Percentiles rank a stretch among this genome's conserved stretches.
Conservation (phyloP, 1,139 yeast genomes). For the Yamadazyma buinensis region DNA sequence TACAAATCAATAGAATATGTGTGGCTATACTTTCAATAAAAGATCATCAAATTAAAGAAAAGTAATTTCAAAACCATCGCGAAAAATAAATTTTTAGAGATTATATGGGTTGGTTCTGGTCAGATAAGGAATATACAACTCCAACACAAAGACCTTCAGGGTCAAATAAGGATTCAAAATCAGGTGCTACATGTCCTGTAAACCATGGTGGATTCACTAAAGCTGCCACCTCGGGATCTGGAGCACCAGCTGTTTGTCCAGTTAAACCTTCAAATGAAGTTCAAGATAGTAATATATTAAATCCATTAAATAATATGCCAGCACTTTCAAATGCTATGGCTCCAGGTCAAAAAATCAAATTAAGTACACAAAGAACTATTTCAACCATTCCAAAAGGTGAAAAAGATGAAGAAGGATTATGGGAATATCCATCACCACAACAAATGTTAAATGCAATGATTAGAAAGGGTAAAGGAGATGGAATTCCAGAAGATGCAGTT, state of each 20-base stretch:
- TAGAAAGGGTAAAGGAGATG: slow-evolving; percentile 84
- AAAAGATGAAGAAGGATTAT: slow-evolving; percentile 59
- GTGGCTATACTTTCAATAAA: too few species aligned
- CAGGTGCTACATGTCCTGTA: slow-evolving; percentile 1
- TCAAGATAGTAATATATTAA: slow-evolving; percentile 39
- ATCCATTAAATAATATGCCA: slow-evolving; percentile 92
- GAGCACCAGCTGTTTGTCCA: slow-evolving; percentile 5
- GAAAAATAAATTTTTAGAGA: too few species aligned
- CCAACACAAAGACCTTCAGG: background rate
- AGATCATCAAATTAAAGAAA: too few species aligned
- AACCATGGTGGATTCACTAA: background rate
- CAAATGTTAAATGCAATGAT: slow-evolving; percentile 98
- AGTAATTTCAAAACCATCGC: too few species aligned
- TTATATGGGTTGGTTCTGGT: slow-evolving; percentile 93
- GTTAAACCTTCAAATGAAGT: slow-evolving; percentile 7
- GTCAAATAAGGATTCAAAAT: slow-evolving; percentile 7
- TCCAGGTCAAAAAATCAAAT: slow-evolving; percentile 74
- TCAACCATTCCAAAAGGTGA: slow-evolving; percentile 88
- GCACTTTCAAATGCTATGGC: slow-evolving; percentile 61
- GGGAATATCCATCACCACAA: slow-evolving; percentile 99
- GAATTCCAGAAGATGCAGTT: slow-evolving; percentile 90
- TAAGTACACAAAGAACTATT: slow-evolving; percentile 80
- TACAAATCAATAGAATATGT: too few species aligned
- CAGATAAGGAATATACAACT: slow-evolving; percentile 28
- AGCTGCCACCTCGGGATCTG: background rate